Conservation (phyloP, 345 rosid genomes). For the Cardamine resedifolia region DNA sequence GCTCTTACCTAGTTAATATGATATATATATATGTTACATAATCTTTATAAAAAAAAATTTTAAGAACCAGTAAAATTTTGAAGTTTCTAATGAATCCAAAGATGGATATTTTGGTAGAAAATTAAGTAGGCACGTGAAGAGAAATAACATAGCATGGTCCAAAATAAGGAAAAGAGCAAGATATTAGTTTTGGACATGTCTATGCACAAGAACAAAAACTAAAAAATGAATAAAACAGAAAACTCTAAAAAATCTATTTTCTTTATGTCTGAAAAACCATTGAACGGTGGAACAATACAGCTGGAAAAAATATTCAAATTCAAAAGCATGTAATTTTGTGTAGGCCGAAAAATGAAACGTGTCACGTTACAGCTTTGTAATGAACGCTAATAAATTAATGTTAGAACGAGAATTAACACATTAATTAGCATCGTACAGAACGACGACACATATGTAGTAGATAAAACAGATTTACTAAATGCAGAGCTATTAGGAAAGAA, state of each 20-base stretch:
- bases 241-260: slow-evolving; percentile 23
- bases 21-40: not conserved
- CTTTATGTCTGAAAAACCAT: not conserved
- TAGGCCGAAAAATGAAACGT: not conserved
- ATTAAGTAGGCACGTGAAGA: slow-evolving; percentile 14
- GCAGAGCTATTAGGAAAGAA: too few relatives aligned
- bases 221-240: slow-evolving; percentile 10
- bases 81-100: not conserved
- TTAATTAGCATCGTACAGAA: not conserved
- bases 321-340: not conserved
- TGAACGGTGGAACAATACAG: not conserved
- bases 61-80: too few relatives aligned
- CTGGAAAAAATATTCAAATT: not conserved
- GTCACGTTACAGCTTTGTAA: not conserved
- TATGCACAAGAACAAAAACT: slow-evolving; percentile 11
- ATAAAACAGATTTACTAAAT: too few relatives aligned
- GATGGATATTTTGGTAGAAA: not conserved
- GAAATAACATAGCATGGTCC: slow-evolving; percentile 11
- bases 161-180: not conserved
- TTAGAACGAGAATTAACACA: not conserved
- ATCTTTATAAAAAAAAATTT: too few relatives aligned
- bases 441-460: not conserved
- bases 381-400: not conserved
- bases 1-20: too few relatives aligned
- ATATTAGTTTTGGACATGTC: slow-evolving; percentile 17